Evolutionary conservation across 345 rosid genomes (phyloP).

Genomic region (Eucalyptus virginea): DNA sequence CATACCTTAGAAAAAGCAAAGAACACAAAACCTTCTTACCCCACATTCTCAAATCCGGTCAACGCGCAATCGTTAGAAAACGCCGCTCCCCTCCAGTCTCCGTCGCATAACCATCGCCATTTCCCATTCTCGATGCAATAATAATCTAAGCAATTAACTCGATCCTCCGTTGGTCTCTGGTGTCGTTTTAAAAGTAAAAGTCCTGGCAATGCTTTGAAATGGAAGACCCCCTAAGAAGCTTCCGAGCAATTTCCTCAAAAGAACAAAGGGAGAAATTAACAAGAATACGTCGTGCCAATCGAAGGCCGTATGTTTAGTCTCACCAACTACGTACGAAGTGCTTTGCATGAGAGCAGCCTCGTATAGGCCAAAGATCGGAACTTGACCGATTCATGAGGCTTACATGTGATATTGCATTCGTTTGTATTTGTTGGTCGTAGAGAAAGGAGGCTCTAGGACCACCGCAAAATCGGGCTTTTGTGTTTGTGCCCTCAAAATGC

Average conservation of each 20-base stretch:
- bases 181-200: neutral
- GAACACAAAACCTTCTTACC: neutral
- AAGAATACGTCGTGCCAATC: neutral
- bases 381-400: fast-evolving
- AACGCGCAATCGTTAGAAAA: neutral
- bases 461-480: neutral
- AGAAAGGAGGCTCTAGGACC: neutral
- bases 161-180: neutral
- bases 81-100: neutral
- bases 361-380: neutral
- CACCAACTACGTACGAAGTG: neutral
- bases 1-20: neutral
- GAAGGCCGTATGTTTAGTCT: neutral
- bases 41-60: neutral
- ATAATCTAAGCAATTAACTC: neutral
- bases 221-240: neutral
- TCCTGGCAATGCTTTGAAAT: neutral
- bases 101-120: neutral
- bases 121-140: neutral
- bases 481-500: neutral
- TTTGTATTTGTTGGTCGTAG: neutral
- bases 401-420: neutral
- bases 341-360: neutral
- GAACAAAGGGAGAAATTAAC: neutral
- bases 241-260: neutral